Percentiles rank a stretch among this genome's conserved stretches.
phyloP scores from a whole-genome alignment of 2,329 filamentous ascomycete species.

The Epichloe coenophiala region DNA sequence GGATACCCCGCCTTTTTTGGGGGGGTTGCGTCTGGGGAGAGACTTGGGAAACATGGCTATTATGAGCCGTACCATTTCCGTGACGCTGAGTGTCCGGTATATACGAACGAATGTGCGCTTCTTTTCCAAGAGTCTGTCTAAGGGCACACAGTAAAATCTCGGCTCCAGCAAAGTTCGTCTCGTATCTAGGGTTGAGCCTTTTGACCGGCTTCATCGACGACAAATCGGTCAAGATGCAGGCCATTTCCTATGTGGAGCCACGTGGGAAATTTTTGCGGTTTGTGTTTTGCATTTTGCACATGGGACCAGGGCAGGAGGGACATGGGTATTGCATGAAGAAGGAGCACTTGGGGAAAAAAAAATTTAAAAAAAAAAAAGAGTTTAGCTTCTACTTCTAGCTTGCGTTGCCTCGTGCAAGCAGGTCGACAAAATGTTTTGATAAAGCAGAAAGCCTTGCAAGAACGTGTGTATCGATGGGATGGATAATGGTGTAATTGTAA shows the following conservation, averaged over 20 bases:
- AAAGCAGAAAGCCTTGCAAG: background rate
- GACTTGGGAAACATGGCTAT: too few species aligned
- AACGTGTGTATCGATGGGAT: background rate
- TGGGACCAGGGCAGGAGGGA: background rate
- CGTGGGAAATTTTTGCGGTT: background rate
- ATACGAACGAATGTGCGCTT: too few species aligned
- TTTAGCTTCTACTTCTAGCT: background rate
- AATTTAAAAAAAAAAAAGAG: background rate
- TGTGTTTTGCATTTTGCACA: background rate
- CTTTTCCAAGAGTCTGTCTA: too few species aligned
- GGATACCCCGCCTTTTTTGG: too few species aligned
- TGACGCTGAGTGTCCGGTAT: too few species aligned
- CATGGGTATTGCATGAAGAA: constrained; percentile 1
- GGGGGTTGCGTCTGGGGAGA: too few species aligned
- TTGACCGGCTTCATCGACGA: too few species aligned
- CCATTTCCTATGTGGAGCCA: background rate
- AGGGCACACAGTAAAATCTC: too few species aligned
- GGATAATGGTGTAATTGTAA: background rate
- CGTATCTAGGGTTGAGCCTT: too few species aligned
- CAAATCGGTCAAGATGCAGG: background rate
- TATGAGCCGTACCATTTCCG: too few species aligned
- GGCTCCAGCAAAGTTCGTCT: too few species aligned
- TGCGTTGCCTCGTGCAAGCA: constrained; percentile 6
- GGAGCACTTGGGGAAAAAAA: background rate
- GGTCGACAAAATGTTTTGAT: background rate